Conservation (phyloP, 1,139 yeast species). For the Debaryomyces nepalensis region DNA sequence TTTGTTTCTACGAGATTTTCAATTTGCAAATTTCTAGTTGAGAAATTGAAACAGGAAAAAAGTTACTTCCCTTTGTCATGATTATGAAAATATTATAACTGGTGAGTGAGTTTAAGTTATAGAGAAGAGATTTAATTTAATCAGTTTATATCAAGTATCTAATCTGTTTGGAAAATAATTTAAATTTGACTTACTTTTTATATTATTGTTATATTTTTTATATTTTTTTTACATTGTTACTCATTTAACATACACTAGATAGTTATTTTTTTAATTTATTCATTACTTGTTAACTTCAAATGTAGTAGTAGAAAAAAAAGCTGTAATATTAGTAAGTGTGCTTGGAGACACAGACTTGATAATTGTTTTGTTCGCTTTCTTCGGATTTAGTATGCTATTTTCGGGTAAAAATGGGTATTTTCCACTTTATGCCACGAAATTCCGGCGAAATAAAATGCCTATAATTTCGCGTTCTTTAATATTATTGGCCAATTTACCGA, state of each 20-base stretch:
- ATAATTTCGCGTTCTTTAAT: neutral
- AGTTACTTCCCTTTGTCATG: conserved; percentile 16
- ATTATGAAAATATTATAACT: conserved; percentile 15
- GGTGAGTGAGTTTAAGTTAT: conserved; percentile 3
- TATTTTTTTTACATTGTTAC: conserved; percentile 12
- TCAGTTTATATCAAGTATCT: conserved; percentile 9
- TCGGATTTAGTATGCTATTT: neutral
- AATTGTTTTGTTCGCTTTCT: neutral
- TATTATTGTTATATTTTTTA: conserved; percentile 11
- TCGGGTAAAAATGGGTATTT: neutral
- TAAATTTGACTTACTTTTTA: conserved; percentile 9
- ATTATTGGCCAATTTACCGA: conserved; percentile 9
- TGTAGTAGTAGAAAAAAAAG: conserved; percentile 1
- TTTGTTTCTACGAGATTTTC: conserved; percentile 5
- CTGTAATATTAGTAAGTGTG: no score
- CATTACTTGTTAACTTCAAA: conserved; percentile 9
- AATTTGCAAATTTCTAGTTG: conserved; percentile 3
- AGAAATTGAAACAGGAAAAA: conserved; percentile 11
- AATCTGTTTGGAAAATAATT: conserved; percentile 7
- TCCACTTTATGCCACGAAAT: neutral
- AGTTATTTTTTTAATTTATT: conserved; percentile 15
- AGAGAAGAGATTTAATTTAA: conserved; percentile 3
- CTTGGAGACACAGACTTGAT: neutral
- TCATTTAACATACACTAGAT: conserved; percentile 15
- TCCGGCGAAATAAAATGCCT: conserved; percentile 9